Percentiles rank a stretch among this genome's conserved stretches.
phyloP scores from a whole-genome alignment of 306 rosid species.

The Fagus sylvatica region DNA sequence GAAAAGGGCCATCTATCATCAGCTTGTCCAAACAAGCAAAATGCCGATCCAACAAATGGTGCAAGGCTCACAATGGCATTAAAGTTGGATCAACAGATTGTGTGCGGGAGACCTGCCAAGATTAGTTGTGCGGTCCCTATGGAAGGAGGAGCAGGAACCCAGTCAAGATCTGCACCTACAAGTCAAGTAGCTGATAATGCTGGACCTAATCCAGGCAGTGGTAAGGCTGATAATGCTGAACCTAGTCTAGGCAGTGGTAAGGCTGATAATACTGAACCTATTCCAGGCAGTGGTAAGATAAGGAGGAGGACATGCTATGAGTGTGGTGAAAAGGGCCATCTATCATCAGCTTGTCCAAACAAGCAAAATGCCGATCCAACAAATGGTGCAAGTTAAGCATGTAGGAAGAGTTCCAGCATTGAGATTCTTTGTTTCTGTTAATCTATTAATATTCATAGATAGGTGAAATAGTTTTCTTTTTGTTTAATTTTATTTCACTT shows the following conservation, averaged over 20 bases:
- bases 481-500: background rate
- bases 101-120: slow-evolving; percentile 68
- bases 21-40: slow-evolving; percentile 64
- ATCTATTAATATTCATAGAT: background rate
- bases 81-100: slow-evolving; percentile 63
- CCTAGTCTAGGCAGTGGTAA: slow-evolving; percentile 9
- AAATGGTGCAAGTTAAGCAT: slow-evolving; percentile 27
- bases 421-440: background rate
- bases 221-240: slow-evolving; percentile 27
- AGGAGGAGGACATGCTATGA: slow-evolving; percentile 83
- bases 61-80: slow-evolving; percentile 55
- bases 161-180: slow-evolving; percentile 24
- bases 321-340: slow-evolving; percentile 91
- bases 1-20: slow-evolving; percentile 83
- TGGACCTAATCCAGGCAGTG: background rate
- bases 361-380: slow-evolving; percentile 40
- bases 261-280: slow-evolving; percentile 4
- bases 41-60: slow-evolving; percentile 19
- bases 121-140: slow-evolving; percentile 85
- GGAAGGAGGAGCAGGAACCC: slow-evolving; percentile 36
- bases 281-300: slow-evolving; percentile 49
- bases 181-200: background rate
- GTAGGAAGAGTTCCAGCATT: background rate
- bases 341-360: slow-evolving; percentile 65
- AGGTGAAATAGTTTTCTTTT: background rate